Base-by-base conservation (phyloP, 1,284 basidiomycete genomes). In the Cryptococcus sp. region DNA sequence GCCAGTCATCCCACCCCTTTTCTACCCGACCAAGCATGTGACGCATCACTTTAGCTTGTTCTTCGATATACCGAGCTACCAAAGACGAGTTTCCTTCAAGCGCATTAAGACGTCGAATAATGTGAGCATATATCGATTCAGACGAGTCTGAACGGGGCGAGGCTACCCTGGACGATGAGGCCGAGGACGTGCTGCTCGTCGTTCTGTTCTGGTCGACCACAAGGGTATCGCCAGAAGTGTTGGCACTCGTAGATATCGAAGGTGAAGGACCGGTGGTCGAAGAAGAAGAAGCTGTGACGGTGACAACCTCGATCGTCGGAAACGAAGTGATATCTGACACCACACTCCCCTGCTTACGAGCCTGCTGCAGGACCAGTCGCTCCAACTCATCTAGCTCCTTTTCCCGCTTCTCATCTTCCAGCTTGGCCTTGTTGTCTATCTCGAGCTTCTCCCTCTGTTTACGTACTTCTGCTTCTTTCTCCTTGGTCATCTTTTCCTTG, bases 101-200 rank as follows among this genome's bases (percentile, higher is more conserved):
- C 5, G 84, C 83, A 5, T 82, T 83, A 13, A 98, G 81, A 2
- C 92, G 85, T 59, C 97, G 94, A 83, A 92, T 92, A 63, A 98
- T 98, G 10, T 87, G 90, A 10, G 91, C 86, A 67, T 96, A 98
- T 64, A 98, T 94, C 0, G 91, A 94, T 73, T 98, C 92, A n/a
- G 89, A 88, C 2, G 83, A 81, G 24, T 81, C 76, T 3, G 72
- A 57, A 7, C 63, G 66, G 1, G 64, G 52, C 19, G 60, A 51
- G n/a, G 59, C 36, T 2, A 47, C 36, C 22, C 57, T 48, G n/a
- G 49, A 39, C 45, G 54, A 55, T 11, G 59, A 45, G 2, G 56
- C 45, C 28, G 60, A 39, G 7, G 59, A 46, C 0, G 56, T 16
- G 4, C 19, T 19, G 18, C 11, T 13, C 58, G 21, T 16, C 57